A percentile compares a stretch with the other conserved stretches of the same genome.
These are phyloP conservation scores for Rhodotorula sp. DNA, from an alignment of 1,284 basidiomycete species.

Conservation along the genomic window DNA sequence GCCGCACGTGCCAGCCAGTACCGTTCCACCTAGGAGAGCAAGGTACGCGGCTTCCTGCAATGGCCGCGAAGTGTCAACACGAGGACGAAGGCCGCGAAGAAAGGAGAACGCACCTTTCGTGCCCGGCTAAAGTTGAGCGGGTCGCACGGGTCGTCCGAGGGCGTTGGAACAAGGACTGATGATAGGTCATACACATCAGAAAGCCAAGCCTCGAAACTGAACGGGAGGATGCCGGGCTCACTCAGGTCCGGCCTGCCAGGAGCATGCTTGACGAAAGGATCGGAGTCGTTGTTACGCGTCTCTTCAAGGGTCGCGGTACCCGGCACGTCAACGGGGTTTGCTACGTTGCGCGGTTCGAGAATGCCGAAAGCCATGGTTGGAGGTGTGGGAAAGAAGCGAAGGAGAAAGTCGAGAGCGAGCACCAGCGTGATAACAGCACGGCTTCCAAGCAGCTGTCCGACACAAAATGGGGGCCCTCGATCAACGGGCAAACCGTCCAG, in stretches of 20 bases:
- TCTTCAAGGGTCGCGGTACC: slow-evolving; percentile 11
- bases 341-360: neutral
- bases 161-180: slow-evolving; percentile 24
- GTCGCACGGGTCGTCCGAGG: slow-evolving; percentile 24
- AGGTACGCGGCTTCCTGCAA: slow-evolving; percentile 52
- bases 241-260: slow-evolving; percentile 18
- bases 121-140: slow-evolving; percentile 43
- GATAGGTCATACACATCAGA: too few relatives aligned
- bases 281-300: neutral
- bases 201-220: too few relatives aligned
- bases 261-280: slow-evolving; percentile 18
- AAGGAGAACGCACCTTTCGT: slow-evolving; percentile 3
- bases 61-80: neutral
- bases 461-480: too few relatives aligned
- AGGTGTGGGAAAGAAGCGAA: neutral
- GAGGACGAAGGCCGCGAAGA: too few relatives aligned
- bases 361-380: slow-evolving; percentile 11
- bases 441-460: too few relatives aligned
- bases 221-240: neutral
- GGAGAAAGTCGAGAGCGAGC: neutral
- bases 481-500: too few relatives aligned
- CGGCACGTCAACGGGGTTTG: neutral
- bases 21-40: slow-evolving; percentile 55
- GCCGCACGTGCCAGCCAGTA: slow-evolving; percentile 55
- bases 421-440: neutral